Evolutionary conservation across 202 grass and related monocot genomes (phyloP), one percentile per base, ranked within the genome.

Genomic region (Panicum virgatum): DNA sequence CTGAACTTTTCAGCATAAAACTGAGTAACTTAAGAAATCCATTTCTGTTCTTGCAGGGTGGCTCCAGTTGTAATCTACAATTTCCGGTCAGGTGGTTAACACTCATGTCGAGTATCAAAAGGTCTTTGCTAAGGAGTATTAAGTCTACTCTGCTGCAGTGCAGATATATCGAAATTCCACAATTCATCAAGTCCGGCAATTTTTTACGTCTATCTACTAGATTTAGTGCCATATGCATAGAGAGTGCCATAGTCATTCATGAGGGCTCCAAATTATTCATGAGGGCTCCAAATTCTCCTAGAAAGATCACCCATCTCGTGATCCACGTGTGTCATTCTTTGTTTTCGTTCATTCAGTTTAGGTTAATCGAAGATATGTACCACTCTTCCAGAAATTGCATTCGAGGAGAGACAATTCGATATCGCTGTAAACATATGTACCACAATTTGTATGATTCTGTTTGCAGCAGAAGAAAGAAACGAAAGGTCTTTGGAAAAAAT

Each of bases 1-100:
- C 66, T 66, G 34, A 58, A 48, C 48, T 56, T 84, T 19, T 85
- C 12, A 58, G 47, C 29, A 42, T 70, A 70, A 32, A 71, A 40
- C 59, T 63, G 27, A 59, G 20, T 60, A 40, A 66, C 77, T 65
- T 39, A 85, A 64, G 78, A 65, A 64, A 78, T 86, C 15, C 40
- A 20, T 86, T 86, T 86, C 52, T 79, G 60, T 82, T 73, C 51
- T 82, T 89, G 79, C 79, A 86, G 79, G 83, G 88, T 86, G 60
- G 67, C 88, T 83, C 79, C 88, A 79, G 48, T 83, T 76, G 22
- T 78, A 70, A 26, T 80, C 69, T 84, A 74, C 16, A 61, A 69
- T 88, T 84, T 68, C 51, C 16, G 44, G 40, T 74, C 61, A 59
- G 65, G 66, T 85, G 64, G 78, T 72, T 72, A 58, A 77, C 59